phyloP scores from a whole-genome alignment of 1,284 basidiomycete species.

The Cerioporus squamosus region DNA sequence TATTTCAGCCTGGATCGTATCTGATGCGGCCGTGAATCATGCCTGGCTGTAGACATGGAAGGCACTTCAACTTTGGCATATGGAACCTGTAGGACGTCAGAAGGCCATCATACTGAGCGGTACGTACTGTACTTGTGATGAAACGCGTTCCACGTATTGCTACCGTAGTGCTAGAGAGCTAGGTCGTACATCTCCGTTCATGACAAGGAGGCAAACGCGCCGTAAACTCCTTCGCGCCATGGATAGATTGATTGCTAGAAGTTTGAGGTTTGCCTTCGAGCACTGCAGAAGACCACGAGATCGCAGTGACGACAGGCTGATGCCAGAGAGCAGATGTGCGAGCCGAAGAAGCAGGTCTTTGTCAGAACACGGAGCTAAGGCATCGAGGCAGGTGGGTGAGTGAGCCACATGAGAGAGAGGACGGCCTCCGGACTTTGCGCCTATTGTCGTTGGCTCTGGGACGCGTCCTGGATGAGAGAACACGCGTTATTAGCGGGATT shows the following conservation, averaged over 20 bases:
- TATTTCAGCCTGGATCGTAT: not conserved
- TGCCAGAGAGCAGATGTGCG: not conserved
- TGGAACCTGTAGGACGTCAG: conserved; percentile 1
- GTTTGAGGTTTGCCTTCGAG: too few relatives aligned
- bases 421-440: not conserved
- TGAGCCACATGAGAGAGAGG: not conserved
- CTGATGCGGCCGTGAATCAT: too few relatives aligned
- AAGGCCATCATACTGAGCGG: not conserved
- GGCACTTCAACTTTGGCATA: not conserved
- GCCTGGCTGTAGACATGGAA: not conserved
- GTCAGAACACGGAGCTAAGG: too few relatives aligned
- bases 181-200: not conserved
- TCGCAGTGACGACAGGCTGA: not conserved
- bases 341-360: too few relatives aligned
- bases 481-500: not conserved
- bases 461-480: not conserved
- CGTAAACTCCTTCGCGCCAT: too few relatives aligned
- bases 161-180: not conserved
- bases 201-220: too few relatives aligned
- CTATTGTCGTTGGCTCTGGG: not conserved
- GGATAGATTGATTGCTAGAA: too few relatives aligned
- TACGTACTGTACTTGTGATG: not conserved
- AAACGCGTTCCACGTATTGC: not conserved
- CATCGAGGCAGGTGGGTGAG: not conserved
- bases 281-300: not conserved